Evolutionary conservation across 2,329 filamentous ascomycete genomes (phyloP).

Genomic region (Alternaria tenuissima): DNA sequence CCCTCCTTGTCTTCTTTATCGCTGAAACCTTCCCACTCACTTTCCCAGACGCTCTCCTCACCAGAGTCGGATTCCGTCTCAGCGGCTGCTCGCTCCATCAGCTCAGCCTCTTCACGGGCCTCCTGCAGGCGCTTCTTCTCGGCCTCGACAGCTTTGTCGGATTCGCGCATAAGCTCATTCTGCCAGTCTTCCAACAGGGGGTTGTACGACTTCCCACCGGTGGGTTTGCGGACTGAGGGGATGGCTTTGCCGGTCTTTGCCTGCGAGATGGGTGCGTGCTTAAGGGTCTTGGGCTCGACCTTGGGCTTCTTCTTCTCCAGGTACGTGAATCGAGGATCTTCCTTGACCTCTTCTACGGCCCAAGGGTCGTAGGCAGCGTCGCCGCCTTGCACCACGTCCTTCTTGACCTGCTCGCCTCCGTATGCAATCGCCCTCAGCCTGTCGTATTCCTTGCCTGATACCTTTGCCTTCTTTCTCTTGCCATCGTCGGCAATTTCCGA

Average conservation of each 20-base stretch:
- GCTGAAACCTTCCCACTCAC: slow-evolving; percentile 71
- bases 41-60: slow-evolving; percentile 94
- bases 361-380: slow-evolving; percentile 79
- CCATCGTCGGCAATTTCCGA: slow-evolving; percentile 74
- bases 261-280: slow-evolving; percentile 79
- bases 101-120: slow-evolving; percentile 71
- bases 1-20: slow-evolving; percentile 63
- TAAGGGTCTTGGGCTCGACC: slow-evolving; percentile 77
- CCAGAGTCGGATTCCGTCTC: slow-evolving; percentile 79
- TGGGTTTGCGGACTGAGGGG: slow-evolving; percentile 79
- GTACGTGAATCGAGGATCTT: slow-evolving; percentile 69
- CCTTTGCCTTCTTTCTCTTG: slow-evolving; percentile 78
- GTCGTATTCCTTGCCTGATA: slow-evolving; percentile 83
- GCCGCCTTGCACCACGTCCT: slow-evolving; percentile 62
- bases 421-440: slow-evolving; percentile 79
- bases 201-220: slow-evolving; percentile 90
- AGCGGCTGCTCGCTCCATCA: slow-evolving; percentile 73
- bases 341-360: slow-evolving; percentile 62
- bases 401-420: slow-evolving; percentile 68
- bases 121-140: slow-evolving; percentile 77
- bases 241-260: slow-evolving; percentile 82
- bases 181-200: slow-evolving; percentile 88
- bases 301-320: slow-evolving; percentile 71
- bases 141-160: slow-evolving; percentile 78
- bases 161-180: slow-evolving; percentile 75